A percentile compares a stretch with the other conserved stretches of the same genome.
These are phyloP conservation scores for Theileria luwenshuni DNA, from an alignment of 169 alveolate species.

Conservation along the genomic window DNA sequence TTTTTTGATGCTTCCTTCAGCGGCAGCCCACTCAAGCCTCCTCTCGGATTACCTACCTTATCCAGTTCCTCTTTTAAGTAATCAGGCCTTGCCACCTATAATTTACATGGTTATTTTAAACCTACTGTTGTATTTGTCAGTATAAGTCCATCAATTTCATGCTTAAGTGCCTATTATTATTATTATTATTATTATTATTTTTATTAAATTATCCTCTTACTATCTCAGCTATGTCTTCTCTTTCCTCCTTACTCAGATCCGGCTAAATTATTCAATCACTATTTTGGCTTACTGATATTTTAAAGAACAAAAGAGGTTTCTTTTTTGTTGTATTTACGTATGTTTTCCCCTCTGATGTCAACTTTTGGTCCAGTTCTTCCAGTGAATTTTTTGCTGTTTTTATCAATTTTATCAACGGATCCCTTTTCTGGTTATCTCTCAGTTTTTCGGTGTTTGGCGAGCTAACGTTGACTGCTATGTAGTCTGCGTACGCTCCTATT, in stretches of 20 bases:
- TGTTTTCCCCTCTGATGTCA: not conserved
- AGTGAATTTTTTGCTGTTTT: constrained; percentile 67
- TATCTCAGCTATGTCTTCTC: constrained; percentile 80
- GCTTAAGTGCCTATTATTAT: constrained; percentile 73
- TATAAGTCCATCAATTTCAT: constrained; percentile 80
- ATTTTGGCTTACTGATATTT: constrained; percentile 51
- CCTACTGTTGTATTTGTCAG: constrained; percentile 84
- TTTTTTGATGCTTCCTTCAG: constrained; percentile 73
- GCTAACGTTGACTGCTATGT: constrained; percentile 80
- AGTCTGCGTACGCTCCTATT: constrained; percentile 82
- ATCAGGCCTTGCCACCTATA: constrained; percentile 38
- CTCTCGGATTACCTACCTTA: constrained; percentile 50
- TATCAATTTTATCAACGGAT: constrained; percentile 68
- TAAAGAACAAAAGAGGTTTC: constrained; percentile 53
- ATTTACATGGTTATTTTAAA: not conserved
- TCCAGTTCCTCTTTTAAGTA: constrained; percentile 21
- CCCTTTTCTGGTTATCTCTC: constrained; percentile 76
- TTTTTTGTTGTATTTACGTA: constrained; percentile 52
- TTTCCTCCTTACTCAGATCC: constrained; percentile 77
- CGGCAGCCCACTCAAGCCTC: constrained; percentile 85
- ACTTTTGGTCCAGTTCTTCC: constrained; percentile 44
- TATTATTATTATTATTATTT: too few relatives aligned
- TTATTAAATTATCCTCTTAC: constrained; percentile 11
- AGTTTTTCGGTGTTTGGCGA: constrained; percentile 87
- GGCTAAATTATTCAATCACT: constrained; percentile 57